phyloP scores from a whole-genome alignment of 2,329 filamentous ascomycete genomes.

The Coleophoma eucalyptorum region DNA sequence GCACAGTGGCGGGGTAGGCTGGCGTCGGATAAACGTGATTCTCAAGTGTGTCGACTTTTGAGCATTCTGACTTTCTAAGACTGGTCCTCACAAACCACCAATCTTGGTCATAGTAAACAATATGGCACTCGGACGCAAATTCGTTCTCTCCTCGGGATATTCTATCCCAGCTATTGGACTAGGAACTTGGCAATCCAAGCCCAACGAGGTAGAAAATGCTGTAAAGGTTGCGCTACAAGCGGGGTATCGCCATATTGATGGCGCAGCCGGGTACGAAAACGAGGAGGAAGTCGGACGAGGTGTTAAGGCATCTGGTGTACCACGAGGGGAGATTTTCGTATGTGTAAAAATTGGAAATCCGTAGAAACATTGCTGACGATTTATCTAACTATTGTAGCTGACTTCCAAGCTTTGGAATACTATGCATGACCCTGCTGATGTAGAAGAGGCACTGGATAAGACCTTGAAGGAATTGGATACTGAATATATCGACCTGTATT shows the following conservation, averaged over 20 bases:
- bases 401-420: constrained; percentile 58
- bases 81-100: too few species aligned
- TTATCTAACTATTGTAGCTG: constrained; percentile 32
- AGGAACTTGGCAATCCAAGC: constrained; percentile 34
- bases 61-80: too few species aligned
- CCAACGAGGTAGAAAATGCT: constrained; percentile 43
- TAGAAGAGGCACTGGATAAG: constrained; percentile 19
- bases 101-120: too few species aligned
- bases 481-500: constrained; percentile 30
- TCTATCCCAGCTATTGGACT: constrained; percentile 33
- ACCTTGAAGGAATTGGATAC: constrained; percentile 27
- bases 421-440: constrained; percentile 22
- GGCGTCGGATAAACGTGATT: too few species aligned
- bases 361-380: constrained; percentile 44
- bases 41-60: too few species aligned
- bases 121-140: constrained; percentile 29
- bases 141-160: constrained; percentile 32
- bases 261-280: constrained; percentile 4
- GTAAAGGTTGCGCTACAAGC: constrained; percentile 47
- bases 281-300: constrained; percentile 36
- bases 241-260: constrained; percentile 42
- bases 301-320: constrained; percentile 27
- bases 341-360: not conserved
- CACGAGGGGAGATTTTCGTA: constrained; percentile 35
- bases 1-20: too few species aligned